Evolutionary conservation across 345 rosid genomes (phyloP).

Genomic region (Lenwebbia sp.): DNA sequence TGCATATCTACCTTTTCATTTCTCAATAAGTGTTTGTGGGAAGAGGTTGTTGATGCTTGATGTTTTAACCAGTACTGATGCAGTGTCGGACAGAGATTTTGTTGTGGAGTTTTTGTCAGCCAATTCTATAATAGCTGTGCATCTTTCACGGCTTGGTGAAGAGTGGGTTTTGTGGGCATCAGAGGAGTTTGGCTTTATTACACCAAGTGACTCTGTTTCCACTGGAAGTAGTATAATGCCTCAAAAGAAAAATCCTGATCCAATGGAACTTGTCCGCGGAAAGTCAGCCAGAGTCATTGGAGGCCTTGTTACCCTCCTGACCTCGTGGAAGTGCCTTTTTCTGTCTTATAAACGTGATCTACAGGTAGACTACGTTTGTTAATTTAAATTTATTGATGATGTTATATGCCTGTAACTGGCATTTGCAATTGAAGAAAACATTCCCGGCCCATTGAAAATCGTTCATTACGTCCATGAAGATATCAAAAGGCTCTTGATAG

Average conservation of each 20-base stretch:
- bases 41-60: background rate
- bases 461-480: background rate
- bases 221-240: constrained; percentile 99
- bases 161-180: constrained; percentile 99
- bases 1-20: background rate
- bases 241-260: constrained; percentile 98
- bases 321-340: constrained; percentile 91
- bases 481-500: background rate
- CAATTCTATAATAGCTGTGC: constrained; percentile 71
- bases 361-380: constrained; percentile 32
- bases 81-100: constrained; percentile 91
- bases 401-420: background rate
- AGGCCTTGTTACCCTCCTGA: constrained; percentile 68
- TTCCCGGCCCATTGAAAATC: background rate
- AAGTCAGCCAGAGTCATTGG: constrained; percentile 88
- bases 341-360: constrained; percentile 91
- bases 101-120: constrained; percentile 71
- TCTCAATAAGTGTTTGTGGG: background rate
- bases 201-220: constrained; percentile 86
- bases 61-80: constrained; percentile 52
- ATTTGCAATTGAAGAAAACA: background rate
- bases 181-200: constrained; percentile 89
- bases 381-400: background rate
- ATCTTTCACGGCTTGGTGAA: constrained; percentile 93
- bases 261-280: constrained; percentile 97